phyloP scores from a whole-genome alignment of 2,329 filamentous ascomycete species.

The Raffaelea deltoideospora region DNA sequence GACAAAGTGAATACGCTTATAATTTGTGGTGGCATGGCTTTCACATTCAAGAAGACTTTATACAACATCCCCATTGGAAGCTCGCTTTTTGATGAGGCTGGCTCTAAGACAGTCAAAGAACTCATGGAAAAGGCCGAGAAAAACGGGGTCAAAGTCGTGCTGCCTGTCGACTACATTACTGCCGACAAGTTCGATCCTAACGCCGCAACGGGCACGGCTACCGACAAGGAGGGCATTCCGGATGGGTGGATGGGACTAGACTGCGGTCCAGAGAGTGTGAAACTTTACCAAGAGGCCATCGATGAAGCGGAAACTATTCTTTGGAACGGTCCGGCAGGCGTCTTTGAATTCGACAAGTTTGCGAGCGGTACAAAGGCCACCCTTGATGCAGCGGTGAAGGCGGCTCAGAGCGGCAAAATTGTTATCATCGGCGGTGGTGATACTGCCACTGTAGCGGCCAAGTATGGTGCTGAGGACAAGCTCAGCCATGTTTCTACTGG shows the following conservation, averaged over 20 bases:
- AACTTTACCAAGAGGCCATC: slow-evolving; percentile 81
- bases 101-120: slow-evolving; percentile 76
- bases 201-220: slow-evolving; percentile 66
- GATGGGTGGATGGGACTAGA: slow-evolving; percentile 98
- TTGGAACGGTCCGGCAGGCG: slow-evolving; percentile 95
- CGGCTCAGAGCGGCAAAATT: slow-evolving; percentile 64
- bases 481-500: slow-evolving; percentile 96
- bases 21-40: slow-evolving; percentile 95
- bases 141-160: slow-evolving; percentile 87
- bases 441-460: slow-evolving; percentile 92
- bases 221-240: slow-evolving; percentile 77
- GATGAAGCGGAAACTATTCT: slow-evolving; percentile 86
- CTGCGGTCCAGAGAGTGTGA: slow-evolving; percentile 75
- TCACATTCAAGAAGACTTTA: slow-evolving; percentile 99
- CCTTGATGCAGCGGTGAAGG: slow-evolving; percentile 74
- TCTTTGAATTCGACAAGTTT: slow-evolving; percentile 95
- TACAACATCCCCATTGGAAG: slow-evolving; percentile 78
- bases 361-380: slow-evolving; percentile 84
- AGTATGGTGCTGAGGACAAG: slow-evolving; percentile 93
- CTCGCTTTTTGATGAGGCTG: slow-evolving; percentile 86
- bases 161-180: slow-evolving; percentile 90
- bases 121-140: slow-evolving; percentile 92
- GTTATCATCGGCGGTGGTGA: slow-evolving; percentile 98
- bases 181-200: slow-evolving; percentile 88
- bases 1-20: slow-evolving; percentile 96